A percentile compares a stretch with the other conserved stretches of the same genome.
phyloP scores from a whole-genome alignment of 2,329 filamentous ascomycete genomes.

The Trichoderma guizhouense region DNA sequence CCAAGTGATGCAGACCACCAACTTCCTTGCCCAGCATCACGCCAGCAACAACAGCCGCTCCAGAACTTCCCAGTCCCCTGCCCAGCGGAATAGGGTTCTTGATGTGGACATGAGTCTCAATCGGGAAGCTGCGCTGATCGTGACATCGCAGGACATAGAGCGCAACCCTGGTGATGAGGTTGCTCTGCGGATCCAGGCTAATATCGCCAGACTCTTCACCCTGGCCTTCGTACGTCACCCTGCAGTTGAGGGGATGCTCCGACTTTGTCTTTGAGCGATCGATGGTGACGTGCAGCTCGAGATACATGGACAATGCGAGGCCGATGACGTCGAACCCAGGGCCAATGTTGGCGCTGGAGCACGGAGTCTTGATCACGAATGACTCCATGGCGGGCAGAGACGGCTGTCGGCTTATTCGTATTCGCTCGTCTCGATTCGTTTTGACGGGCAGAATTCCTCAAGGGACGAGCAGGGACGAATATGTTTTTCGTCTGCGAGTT shows the following conservation, averaged over 20 bases:
- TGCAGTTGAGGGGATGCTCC: slow-evolving; percentile 73
- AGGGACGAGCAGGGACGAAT: neutral
- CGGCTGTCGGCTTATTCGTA: neutral
- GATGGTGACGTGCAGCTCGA: slow-evolving; percentile 82
- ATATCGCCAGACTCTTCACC: slow-evolving; percentile 70
- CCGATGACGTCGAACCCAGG: slow-evolving; percentile 98
- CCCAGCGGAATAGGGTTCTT: slow-evolving; percentile 93
- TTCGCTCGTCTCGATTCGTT: neutral
- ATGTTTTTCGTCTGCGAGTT: neutral
- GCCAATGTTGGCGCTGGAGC: slow-evolving; percentile 95
- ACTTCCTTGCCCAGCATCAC: slow-evolving; percentile 91
- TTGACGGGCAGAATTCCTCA: neutral
- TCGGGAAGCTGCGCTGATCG: slow-evolving; percentile 77
- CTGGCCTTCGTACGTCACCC: slow-evolving; percentile 84
- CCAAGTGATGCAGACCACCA: slow-evolving; percentile 69
- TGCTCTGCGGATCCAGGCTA: slow-evolving; percentile 76
- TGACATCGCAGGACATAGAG: slow-evolving; percentile 94
- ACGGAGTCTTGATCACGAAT: slow-evolving; percentile 76
- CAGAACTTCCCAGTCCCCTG: slow-evolving; percentile 89
- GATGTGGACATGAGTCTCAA: slow-evolving; percentile 87
- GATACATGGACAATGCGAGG: slow-evolving; percentile 87
- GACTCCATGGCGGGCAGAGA: slow-evolving; percentile 46
- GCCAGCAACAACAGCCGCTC: slow-evolving; percentile 90
- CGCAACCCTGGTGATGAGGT: slow-evolving; percentile 90
- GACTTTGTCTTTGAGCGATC: slow-evolving; percentile 54